phyloP scores from a whole-genome alignment of 2,329 filamentous ascomycete species.

The Podosphaera xanthii region DNA sequence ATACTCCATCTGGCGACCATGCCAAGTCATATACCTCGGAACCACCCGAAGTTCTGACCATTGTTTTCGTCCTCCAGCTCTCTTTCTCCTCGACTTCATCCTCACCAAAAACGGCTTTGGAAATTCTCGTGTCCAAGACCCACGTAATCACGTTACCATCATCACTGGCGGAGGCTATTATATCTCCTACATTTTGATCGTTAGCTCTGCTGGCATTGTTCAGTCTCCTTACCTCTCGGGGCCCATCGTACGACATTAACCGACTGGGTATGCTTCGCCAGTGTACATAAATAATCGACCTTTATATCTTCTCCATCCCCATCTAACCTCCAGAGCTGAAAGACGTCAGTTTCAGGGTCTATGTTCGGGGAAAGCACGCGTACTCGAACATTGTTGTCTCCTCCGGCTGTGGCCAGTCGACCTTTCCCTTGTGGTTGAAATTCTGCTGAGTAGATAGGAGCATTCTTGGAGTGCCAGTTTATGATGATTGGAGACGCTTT shows the following conservation, averaged over 20 bases:
- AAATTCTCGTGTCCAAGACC: constrained; percentile 57
- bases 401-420: constrained; percentile 76
- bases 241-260: constrained; percentile 96
- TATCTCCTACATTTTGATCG: constrained; percentile 40
- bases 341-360: constrained; percentile 11
- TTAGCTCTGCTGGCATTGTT: background rate
- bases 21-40: constrained; percentile 96
- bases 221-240: constrained; percentile 47
- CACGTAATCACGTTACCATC: constrained; percentile 94
- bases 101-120: constrained; percentile 49
- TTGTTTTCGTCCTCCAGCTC: constrained; percentile 88
- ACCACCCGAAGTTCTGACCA: constrained; percentile 71
- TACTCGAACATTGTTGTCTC: constrained; percentile 90
- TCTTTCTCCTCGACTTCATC: constrained; percentile 84
- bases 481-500: constrained; percentile 92
- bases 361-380: background rate
- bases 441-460: constrained; percentile 90
- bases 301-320: constrained; percentile 64
- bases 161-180: constrained; percentile 84
- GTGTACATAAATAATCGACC: constrained; percentile 76
- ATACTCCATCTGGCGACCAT: constrained; percentile 90
- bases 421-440: constrained; percentile 87
- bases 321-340: constrained; percentile 77
- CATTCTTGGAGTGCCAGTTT: constrained; percentile 95
- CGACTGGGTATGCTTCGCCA: constrained; percentile 84